Base-by-base conservation (phyloP, 2,329 filamentous ascomycete genomes). In the Fusarium pseudonygamai region DNA sequence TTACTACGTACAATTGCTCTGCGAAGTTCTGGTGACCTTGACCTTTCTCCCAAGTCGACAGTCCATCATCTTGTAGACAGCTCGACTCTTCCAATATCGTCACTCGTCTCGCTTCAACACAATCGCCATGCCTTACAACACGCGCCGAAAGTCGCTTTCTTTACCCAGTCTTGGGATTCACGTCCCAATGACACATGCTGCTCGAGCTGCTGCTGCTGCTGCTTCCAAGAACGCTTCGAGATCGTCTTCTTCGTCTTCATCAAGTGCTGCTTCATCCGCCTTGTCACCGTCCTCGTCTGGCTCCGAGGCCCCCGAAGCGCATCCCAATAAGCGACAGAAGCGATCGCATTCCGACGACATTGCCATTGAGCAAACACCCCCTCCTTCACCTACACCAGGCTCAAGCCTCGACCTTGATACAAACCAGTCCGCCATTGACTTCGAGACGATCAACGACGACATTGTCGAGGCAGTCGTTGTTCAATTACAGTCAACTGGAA, bases 141-240 rank as follows among this genome's bases (percentile, higher is more conserved):
- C 96, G 77, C 93, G 96, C 84, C 92, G 95, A 84, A 98, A 98
- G 87, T 97, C 95, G 80, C 87, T 99, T 76, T 98, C 95, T 72
- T 87, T 98, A 80, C 93, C 94, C 69, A 97, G 95, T 76, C 89
- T 98, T 79, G 96, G 96, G 82, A 97, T 98, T 78, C 93, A 96
- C 79, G 87, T 98, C 74, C 92, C 93, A 74, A 89, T 92, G 78
- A 86, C 88, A 77, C 86, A 91, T 78, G 88, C 90, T 78, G 84
- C 89, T 72, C 86, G 90, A 84, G 84, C 86, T 83, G 80, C 86
- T 80, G 80, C 86, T 80, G 80, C 86, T 79, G 80, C 84, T 79
- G 83, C 92, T 49, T 79, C 75, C 22, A 80, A 87, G 74, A 74
- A 78, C 77, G 74, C 72, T 69, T 83, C 77, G 79, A 79, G 77